Conservation (phyloP, 2,329 filamentous ascomycete genomes). For the Aplosporella prunicola region DNA sequence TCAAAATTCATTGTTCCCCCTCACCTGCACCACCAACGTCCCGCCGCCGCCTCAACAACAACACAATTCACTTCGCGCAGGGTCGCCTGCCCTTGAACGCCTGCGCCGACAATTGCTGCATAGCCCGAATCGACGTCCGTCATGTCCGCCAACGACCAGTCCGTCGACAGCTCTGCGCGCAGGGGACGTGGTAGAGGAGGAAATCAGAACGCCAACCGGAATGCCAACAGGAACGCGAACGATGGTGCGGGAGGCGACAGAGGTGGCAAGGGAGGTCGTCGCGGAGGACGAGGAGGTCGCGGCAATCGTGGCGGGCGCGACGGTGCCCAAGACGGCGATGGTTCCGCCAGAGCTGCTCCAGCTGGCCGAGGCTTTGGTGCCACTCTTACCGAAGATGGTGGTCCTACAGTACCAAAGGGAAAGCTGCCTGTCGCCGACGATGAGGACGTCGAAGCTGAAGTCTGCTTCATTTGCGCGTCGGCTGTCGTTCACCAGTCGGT, state of each 20-base stretch:
- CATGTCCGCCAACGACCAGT: no score
- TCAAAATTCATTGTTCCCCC: no score
- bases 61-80: no score
- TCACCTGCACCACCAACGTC: no score
- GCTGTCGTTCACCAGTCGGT: conserved; percentile 79
- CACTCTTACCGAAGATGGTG: not conserved
- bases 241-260: conserved; percentile 1
- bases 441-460: conserved; percentile 56
- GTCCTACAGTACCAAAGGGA: not conserved
- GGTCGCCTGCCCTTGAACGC: no score
- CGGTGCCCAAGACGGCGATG: not conserved
- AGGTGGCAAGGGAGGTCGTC: conserved; percentile 6
- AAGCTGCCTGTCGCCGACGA: conserved; percentile 1
- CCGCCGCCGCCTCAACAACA: no score
- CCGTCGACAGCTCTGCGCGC: not conserved
- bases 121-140: no score
- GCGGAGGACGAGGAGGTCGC: conserved; percentile 8
- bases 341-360: not conserved
- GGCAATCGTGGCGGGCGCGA: conserved; percentile 7
- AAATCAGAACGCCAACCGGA: conserved; percentile 1
- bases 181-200: conserved; percentile 7
- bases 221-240: not conserved
- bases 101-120: no score
- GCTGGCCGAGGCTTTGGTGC: conserved; percentile 4
- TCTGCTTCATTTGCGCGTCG: conserved; percentile 97